Conservation (phyloP, 768 basidiomycete species). For the Russula sp. region DNA sequence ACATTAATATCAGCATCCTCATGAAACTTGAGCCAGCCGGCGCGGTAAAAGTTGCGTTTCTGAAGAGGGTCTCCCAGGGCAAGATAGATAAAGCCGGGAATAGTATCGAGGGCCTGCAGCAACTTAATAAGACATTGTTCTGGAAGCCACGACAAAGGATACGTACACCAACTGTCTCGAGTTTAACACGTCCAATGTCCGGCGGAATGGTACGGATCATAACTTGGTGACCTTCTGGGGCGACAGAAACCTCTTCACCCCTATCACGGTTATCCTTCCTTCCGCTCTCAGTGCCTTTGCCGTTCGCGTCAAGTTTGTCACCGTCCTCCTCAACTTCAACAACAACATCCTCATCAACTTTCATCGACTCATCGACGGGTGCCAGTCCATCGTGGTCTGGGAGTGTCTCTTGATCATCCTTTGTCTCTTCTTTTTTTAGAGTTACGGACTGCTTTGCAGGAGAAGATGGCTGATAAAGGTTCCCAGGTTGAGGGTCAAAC, state of each 20-base stretch:
- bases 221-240: conserved; percentile 80
- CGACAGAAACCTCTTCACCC: conserved; percentile 50
- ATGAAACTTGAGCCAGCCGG: conserved; percentile 85
- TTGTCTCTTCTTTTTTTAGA: conserved; percentile 40
- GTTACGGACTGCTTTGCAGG: conserved; percentile 46
- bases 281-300: conserved; percentile 42
- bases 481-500: conserved; percentile 72
- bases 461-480: conserved; percentile 45
- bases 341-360: conserved; percentile 73
- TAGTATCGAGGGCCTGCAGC: conserved; percentile 61
- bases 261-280: conserved; percentile 51
- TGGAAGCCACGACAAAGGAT: conserved; percentile 14
- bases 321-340: conserved; percentile 69
- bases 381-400: conserved; percentile 27
- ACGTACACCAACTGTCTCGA: conserved; percentile 68
- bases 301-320: conserved; percentile 57
- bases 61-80: conserved; percentile 89
- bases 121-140: conserved; percentile 13
- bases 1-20: conserved; percentile 78
- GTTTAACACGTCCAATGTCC: conserved; percentile 80
- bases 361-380: conserved; percentile 53
- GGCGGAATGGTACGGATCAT: conserved; percentile 96
- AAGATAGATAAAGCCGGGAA: conserved; percentile 82
- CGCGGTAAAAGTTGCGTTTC: conserved; percentile 90
- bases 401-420: conserved; percentile 30